phyloP scores from a whole-genome alignment of 768 basidiomycete genomes.

The Omphalotus guepiniiformis region DNA sequence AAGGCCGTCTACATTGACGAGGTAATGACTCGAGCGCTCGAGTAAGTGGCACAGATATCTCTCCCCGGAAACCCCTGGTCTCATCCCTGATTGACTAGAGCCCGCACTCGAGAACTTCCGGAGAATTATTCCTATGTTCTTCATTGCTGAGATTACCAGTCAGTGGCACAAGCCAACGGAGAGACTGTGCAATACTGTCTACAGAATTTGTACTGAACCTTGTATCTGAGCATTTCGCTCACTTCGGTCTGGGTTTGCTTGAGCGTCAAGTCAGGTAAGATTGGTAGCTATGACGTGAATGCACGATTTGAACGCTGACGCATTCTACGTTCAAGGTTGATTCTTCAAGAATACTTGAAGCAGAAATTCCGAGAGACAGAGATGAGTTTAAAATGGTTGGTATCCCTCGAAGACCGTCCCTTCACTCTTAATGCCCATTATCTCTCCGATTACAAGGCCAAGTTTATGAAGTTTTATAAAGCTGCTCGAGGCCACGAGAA shows the following conservation, averaged over 20 bases:
- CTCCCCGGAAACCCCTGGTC: no score
- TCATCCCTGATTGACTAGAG: constrained; percentile 31
- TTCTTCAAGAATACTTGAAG: constrained; percentile 49
- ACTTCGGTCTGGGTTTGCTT: constrained; percentile 49
- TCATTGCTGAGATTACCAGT: constrained; percentile 39
- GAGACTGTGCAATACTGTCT: constrained; percentile 38
- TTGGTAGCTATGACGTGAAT: no score
- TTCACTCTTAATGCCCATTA: constrained; percentile 52
- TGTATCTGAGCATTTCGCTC: constrained; percentile 44
- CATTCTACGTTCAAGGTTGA: no score
- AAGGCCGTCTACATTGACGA: constrained; percentile 54
- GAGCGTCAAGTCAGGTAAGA: constrained; percentile 45
- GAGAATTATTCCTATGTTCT: constrained; percentile 60
- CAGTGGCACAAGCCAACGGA: constrained; percentile 49
- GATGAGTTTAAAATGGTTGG: constrained; percentile 42
- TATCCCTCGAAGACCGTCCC: constrained; percentile 43
- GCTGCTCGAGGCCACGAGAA: constrained; percentile 31
- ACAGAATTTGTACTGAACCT: constrained; percentile 34
- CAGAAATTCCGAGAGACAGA: constrained; percentile 34
- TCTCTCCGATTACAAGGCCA: constrained; percentile 41
- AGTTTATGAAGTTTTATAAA: constrained; percentile 49
- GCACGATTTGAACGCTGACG: no score
- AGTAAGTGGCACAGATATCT: constrained; percentile 30
- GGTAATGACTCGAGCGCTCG: constrained; percentile 40
- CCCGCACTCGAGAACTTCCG: constrained; percentile 68